phyloP scores from a whole-genome alignment of 2,329 filamentous ascomycete genomes.

The Zasmidium citrigriseum region DNA sequence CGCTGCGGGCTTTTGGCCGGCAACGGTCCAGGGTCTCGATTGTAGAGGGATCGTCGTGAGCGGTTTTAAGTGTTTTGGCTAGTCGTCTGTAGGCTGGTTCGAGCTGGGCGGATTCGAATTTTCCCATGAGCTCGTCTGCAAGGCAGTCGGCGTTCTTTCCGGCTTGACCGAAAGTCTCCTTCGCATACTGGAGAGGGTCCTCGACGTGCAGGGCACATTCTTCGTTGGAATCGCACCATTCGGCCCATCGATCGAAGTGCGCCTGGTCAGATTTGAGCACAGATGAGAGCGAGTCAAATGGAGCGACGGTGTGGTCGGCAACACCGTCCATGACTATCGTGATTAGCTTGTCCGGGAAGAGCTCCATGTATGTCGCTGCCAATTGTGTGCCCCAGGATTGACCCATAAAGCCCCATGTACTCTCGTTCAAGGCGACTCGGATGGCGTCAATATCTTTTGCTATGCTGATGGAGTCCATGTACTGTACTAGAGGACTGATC shows the following conservation, averaged over 20 bases:
- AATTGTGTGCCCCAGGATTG: neutral
- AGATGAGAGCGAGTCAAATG: neutral
- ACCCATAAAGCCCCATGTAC: neutral
- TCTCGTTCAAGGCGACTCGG: neutral
- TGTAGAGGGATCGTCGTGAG: too few species aligned
- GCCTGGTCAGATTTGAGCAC: neutral
- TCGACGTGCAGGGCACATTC: neutral
- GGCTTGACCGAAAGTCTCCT: neutral
- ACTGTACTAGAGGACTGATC: neutral
- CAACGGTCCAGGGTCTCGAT: too few species aligned
- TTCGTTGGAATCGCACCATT: neutral
- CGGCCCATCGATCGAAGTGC: neutral
- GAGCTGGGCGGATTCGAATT: too few species aligned
- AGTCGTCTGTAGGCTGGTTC: too few species aligned
- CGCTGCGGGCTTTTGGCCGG: too few species aligned
- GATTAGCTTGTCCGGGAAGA: neutral
- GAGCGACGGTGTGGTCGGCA: neutral
- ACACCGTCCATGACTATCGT: neutral
- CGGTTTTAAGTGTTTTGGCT: too few species aligned
- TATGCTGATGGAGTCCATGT: neutral
- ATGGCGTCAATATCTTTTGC: neutral
- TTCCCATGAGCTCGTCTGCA: too few species aligned
- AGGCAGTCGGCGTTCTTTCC: neutral
- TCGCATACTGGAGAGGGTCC: neutral
- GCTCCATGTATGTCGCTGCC: neutral